Percentiles rank a stretch among this genome's conserved stretches.
Evolutionary conservation across 345 rosid species (phyloP).

Genomic region (Corymbia maculata): DNA sequence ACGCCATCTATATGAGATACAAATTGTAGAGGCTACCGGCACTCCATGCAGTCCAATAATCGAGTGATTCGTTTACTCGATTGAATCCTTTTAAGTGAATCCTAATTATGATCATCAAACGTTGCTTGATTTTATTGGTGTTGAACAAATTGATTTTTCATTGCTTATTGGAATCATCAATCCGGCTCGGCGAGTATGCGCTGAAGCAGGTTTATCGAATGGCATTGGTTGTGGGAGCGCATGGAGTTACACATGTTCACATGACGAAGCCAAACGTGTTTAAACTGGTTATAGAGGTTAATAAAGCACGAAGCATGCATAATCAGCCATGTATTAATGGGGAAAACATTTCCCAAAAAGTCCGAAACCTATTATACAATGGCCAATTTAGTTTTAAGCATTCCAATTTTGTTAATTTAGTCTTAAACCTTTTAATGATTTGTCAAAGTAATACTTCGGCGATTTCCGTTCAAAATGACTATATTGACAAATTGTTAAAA

Average conservation of each 20-base stretch:
- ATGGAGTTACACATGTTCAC: too few species aligned
- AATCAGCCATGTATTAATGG: not conserved
- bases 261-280: not conserved
- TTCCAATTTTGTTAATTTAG: too few species aligned
- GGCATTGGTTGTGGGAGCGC: not conserved
- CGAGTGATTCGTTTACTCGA: not conserved
- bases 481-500: too few species aligned
- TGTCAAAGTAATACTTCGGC: too few species aligned
- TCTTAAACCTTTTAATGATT: too few species aligned
- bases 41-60: not conserved
- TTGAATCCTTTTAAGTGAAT: not conserved
- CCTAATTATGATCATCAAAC: not conserved
- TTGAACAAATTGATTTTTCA: not conserved
- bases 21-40: not conserved
- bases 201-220: not conserved
- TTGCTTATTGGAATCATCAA: not conserved
- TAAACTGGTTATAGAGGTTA: not conserved
- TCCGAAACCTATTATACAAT: too few species aligned
- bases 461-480: too few species aligned
- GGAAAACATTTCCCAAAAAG: too few species aligned
- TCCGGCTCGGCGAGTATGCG: not conserved
- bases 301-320: not conserved
- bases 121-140: not conserved
- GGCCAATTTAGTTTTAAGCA: too few species aligned
- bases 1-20: not conserved